Percentiles rank a stretch among this genome's conserved stretches.
Evolutionary conservation across 1,139 yeast species (phyloP).

Genomic region (Candida glucosophila): DNA sequence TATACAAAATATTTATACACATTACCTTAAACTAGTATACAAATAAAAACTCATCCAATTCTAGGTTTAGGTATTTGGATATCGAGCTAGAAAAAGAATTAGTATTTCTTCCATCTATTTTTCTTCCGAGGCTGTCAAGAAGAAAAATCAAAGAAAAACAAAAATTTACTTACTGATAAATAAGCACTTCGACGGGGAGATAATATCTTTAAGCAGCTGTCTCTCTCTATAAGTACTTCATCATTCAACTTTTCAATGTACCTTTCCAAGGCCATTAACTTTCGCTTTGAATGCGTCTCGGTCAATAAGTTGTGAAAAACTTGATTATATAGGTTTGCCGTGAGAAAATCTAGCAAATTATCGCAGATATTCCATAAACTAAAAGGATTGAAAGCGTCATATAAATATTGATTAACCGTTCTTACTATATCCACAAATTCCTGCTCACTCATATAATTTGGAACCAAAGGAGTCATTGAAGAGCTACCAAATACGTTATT

Average conservation of each 20-base stretch:
- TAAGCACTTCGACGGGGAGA: constrained; percentile 52
- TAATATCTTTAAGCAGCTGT: constrained; percentile 30
- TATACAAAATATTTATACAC: too few relatives aligned
- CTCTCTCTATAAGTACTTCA: constrained; percentile 10
- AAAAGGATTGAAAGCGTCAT: constrained; percentile 32
- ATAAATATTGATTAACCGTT: constrained; percentile 36
- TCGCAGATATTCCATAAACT: constrained; percentile 28
- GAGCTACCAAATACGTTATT: constrained; percentile 41
- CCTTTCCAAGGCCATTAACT: constrained; percentile 31
- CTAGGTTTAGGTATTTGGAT: constrained; percentile 39
- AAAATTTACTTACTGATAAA: constrained; percentile 39
- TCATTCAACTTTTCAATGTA: constrained; percentile 37
- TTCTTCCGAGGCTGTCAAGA: neutral
- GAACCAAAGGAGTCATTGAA: constrained; percentile 48
- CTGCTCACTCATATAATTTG: constrained; percentile 21
- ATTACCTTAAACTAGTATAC: too few relatives aligned
- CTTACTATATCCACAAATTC: constrained; percentile 35
- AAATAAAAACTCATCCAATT: too few relatives aligned
- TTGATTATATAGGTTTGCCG: constrained; percentile 26
- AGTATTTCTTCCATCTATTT: neutral
- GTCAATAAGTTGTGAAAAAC: constrained; percentile 10
- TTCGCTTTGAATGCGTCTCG: constrained; percentile 17
- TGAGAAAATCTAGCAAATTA: constrained; percentile 36
- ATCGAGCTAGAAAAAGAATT: constrained; percentile 26
- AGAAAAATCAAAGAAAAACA: too few relatives aligned